Conservation (phyloP, 2,329 filamentous ascomycete species). For the Pyrenochaeta sp. region DNA sequence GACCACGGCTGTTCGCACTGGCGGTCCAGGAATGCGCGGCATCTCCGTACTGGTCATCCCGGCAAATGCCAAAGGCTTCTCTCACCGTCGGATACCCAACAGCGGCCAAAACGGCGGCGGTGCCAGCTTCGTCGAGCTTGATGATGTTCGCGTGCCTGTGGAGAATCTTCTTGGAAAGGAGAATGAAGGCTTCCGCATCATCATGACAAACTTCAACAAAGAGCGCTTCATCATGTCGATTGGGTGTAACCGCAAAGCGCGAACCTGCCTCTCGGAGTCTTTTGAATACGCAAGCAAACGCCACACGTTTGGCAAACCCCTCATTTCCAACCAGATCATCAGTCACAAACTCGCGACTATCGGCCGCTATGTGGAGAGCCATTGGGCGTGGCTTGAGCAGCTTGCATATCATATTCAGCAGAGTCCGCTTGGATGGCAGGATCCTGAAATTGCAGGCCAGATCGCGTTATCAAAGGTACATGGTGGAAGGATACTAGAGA, state of each 20-base stretch:
- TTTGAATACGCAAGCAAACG: constrained; percentile 61
- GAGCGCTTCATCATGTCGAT: constrained; percentile 68
- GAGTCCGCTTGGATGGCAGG: constrained; percentile 52
- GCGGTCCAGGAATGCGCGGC: constrained; percentile 61
- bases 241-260: constrained; percentile 65
- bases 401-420: constrained; percentile 64
- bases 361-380: constrained; percentile 67
- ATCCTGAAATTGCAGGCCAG: constrained; percentile 49
- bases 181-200: constrained; percentile 64
- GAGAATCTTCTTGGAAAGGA: constrained; percentile 64
- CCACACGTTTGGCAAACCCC: constrained; percentile 66
- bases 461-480: constrained; percentile 59
- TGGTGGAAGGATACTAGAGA: constrained; percentile 60
- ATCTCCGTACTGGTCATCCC: constrained; percentile 68
- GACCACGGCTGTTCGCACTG: constrained; percentile 69
- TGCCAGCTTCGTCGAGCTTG: constrained; percentile 65
- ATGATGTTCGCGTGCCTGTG: constrained; percentile 64
- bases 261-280: constrained; percentile 64
- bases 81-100: constrained; percentile 66
- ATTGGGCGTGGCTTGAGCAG: constrained; percentile 70
- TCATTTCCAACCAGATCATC: constrained; percentile 68
- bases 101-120: constrained; percentile 73
- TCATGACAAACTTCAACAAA: constrained; percentile 64
- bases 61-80: constrained; percentile 59
- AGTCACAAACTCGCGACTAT: constrained; percentile 67